Evolutionary conservation across 495 filamentous ascomycete species (phyloP).

Genomic region (Corynascus novoguineensis): DNA sequence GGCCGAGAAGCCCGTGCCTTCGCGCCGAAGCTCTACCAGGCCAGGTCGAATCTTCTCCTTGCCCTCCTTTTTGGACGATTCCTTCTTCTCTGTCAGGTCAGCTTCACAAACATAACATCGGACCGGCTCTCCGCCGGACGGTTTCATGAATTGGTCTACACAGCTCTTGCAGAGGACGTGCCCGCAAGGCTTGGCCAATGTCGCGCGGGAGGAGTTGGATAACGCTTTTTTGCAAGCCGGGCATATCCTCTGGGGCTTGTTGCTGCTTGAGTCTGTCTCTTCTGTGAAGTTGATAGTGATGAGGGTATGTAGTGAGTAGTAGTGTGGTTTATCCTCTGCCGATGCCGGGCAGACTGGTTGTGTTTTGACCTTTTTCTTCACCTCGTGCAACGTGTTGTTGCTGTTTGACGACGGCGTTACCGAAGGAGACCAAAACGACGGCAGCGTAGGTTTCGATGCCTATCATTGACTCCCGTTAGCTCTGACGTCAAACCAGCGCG

Average conservation of each 20-base stretch:
- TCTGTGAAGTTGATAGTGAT: constrained; percentile 76
- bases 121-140: constrained; percentile 50
- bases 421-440: constrained; percentile 92
- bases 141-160: constrained; percentile 79
- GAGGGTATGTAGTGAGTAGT: constrained; percentile 76
- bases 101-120: constrained; percentile 87
- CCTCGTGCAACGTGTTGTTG: constrained; percentile 45
- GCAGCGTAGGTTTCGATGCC: constrained; percentile 65
- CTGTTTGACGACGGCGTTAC: constrained; percentile 62
- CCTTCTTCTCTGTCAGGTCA: constrained; percentile 54
- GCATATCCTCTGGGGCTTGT: constrained; percentile 58
- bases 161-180: constrained; percentile 91
- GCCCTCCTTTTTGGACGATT: constrained; percentile 36
- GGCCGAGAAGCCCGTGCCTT: constrained; percentile 90
- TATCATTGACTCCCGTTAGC: constrained; percentile 26
- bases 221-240: constrained; percentile 84
- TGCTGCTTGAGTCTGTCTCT: constrained; percentile 54
- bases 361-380: constrained; percentile 61
- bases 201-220: constrained; percentile 75
- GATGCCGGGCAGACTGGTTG: constrained; percentile 78
- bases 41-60: constrained; percentile 63
- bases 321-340: constrained; percentile 60
- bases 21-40: constrained; percentile 74
- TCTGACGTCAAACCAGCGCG: neutral
- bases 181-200: constrained; percentile 86